Base-by-base conservation (phyloP, 805 yeast species). In the Candida germanica region DNA sequence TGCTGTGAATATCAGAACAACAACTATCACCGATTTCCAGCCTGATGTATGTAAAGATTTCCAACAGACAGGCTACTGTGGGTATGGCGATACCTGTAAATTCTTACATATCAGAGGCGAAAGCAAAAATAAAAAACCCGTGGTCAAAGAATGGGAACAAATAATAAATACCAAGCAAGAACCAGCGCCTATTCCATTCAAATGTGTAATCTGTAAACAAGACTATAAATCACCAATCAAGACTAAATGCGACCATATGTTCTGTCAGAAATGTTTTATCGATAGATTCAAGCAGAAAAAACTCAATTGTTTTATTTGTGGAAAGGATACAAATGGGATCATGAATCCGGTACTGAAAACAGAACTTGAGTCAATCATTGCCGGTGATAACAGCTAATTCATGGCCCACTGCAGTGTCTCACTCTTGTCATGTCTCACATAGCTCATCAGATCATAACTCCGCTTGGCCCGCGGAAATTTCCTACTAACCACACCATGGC, bases 11-110 rank as follows among this genome's bases (percentile, higher is more conserved):
- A 70, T 89, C 19, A 69, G 77, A 29, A 71, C 81, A 9, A 83
- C 88, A 0, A 80, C 86, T 0, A 65, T 80, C 2, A 71, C 83
- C 25, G 98, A 93, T 53, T 93, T 81, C 53, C 96, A 87, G 54
- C 89, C 94, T 1, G 97, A 93, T 53, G 81, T 93, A 2, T 93
- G 98, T 55, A 93, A 91, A 53, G 98, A 93, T 58, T 93, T 75
- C 58, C 74, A 79, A 40, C 84, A 83, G 47, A 89, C 94, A 0
- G 99, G 98, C 0, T 89, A 79, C 54, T 93, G 98, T 69, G 97
- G 97, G 5, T 93, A 83, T 56, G 99, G 99, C 6, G 98, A 93
- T 50, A 83, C 93, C 23, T 93, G 99, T 65, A 93, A 93, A 62
- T 93, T 93, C 57, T 57, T 91, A 23, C 99, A 93, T 55, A 77